Conservation (phyloP, 192 early-diverging fungal species). For the Coemansia sp. region DNA sequence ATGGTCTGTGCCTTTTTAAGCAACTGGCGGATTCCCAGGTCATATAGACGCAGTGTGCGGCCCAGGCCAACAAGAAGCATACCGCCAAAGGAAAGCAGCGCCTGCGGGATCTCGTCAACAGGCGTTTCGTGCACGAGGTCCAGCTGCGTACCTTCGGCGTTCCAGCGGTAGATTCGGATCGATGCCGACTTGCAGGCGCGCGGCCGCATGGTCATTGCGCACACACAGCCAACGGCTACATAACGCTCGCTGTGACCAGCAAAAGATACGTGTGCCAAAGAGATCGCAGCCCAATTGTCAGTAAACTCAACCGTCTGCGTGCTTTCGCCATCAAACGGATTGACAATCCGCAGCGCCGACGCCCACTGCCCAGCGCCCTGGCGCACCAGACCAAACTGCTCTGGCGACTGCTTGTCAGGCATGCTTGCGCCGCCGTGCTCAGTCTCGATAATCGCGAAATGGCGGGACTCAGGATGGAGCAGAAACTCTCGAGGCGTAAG, state of each 20-base stretch:
- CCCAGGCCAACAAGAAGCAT: slow-evolving; percentile 87
- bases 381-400: slow-evolving; percentile 75
- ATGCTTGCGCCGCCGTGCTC: slow-evolving; percentile 59
- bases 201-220: slow-evolving; percentile 68
- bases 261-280: slow-evolving; percentile 68
- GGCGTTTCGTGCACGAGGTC: slow-evolving; percentile 88
- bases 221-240: slow-evolving; percentile 83
- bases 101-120: slow-evolving; percentile 81
- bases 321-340: slow-evolving; percentile 74
- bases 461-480: slow-evolving; percentile 68
- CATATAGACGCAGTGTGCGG: slow-evolving; percentile 85
- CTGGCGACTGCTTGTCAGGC: slow-evolving; percentile 60
- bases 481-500: slow-evolving; percentile 87
- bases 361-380: slow-evolving; percentile 77
- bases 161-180: slow-evolving; percentile 74
- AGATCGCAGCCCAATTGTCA: slow-evolving; percentile 83
- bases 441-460: slow-evolving; percentile 87
- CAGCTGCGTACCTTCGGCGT: slow-evolving; percentile 61
- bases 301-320: slow-evolving; percentile 72
- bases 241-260: slow-evolving; percentile 59
- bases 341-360: slow-evolving; percentile 78
- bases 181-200: slow-evolving; percentile 67
- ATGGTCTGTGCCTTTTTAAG: slow-evolving; percentile 83
- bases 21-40: slow-evolving; percentile 85
- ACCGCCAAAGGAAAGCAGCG: slow-evolving; percentile 84